Conservation (phyloP, 441 rosid species). For the Eutrema salsugineum region DNA sequence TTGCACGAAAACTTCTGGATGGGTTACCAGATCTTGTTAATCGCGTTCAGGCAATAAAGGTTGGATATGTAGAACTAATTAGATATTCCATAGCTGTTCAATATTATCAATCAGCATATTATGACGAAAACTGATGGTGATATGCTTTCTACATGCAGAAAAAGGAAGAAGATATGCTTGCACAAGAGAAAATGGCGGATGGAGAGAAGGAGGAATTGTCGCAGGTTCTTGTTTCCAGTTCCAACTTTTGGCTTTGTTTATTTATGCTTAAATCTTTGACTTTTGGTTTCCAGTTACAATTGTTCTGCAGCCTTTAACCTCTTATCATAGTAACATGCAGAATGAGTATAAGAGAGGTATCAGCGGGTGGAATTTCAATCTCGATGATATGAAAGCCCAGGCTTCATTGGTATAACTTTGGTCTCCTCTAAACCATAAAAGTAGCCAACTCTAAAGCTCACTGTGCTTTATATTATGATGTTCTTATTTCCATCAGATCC, state of each 20-base stretch:
- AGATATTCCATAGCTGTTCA: not conserved
- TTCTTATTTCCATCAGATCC: conserved; percentile 56
- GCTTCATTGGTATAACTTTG: conserved; percentile 77
- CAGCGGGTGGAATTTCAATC: conserved; percentile 96
- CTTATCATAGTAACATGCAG: conserved; percentile 44
- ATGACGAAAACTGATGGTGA: conserved; percentile 15
- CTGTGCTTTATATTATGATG: not conserved
- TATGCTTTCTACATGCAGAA: conserved; percentile 45
- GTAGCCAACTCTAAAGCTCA: conserved; percentile 9
- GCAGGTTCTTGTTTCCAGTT: conserved; percentile 54
- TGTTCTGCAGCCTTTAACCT: conserved; percentile 20
- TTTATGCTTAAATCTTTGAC: not conserved
- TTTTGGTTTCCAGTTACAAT: not conserved
- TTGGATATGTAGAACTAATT: conserved; percentile 23
- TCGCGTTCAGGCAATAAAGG: conserved; percentile 86
- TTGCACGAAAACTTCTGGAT: conserved; percentile 69
- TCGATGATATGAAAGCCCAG: conserved; percentile 95
- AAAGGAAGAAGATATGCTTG: conserved; percentile 98
- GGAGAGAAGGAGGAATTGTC: conserved; percentile 92
- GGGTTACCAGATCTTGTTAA: conserved; percentile 94
- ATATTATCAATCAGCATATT: not conserved
- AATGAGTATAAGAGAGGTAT: conserved; percentile 97
- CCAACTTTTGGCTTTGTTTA: not conserved
- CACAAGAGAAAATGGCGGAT: conserved; percentile 99
- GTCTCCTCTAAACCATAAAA: not conserved